Percentiles rank a stretch among this genome's conserved stretches.
These are phyloP conservation scores for Trametes elegans DNA, from an alignment of 768 basidiomycete species.

Conservation along the genomic window DNA sequence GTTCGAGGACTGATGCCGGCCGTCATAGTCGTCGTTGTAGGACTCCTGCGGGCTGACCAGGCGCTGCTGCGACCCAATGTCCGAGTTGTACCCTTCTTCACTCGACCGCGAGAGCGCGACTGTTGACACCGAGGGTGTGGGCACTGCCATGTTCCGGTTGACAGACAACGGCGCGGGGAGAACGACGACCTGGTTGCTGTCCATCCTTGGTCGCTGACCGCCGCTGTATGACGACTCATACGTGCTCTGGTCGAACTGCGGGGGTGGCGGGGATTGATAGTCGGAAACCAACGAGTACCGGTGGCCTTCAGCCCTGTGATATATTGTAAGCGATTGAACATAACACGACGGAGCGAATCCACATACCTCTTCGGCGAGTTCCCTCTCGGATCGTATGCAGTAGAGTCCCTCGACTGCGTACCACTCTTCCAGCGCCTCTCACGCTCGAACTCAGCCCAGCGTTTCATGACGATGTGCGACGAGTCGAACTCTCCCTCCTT, in stretches of 20 bases:
- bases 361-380: conserved; percentile 57
- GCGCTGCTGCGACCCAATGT: conserved; percentile 43
- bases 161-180: conserved; percentile 73
- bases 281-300: conserved; percentile 77
- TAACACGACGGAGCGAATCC: too few species aligned
- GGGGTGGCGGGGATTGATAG: conserved; percentile 61
- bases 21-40: conserved; percentile 21
- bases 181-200: conserved; percentile 69
- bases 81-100: conserved; percentile 39
- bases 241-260: conserved; percentile 57
- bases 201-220: conserved; percentile 55
- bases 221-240: conserved; percentile 49
- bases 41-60: conserved; percentile 36
- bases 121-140: conserved; percentile 39
- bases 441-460: conserved; percentile 97
- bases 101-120: conserved; percentile 43
- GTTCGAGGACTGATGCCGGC: conserved; percentile 13
- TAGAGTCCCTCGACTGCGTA: conserved; percentile 76
- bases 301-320: conserved; percentile 34
- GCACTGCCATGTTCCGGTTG: conserved; percentile 43
- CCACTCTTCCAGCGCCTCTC: conserved; percentile 93
- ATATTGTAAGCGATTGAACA: conserved; percentile 6
- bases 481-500: conserved; percentile 99
- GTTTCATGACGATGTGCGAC: conserved; percentile 95
- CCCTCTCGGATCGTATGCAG: conserved; percentile 52